These are phyloP conservation scores for Starmera caribaea DNA, from an alignment of 805 yeast species.

Conservation along the genomic window DNA sequence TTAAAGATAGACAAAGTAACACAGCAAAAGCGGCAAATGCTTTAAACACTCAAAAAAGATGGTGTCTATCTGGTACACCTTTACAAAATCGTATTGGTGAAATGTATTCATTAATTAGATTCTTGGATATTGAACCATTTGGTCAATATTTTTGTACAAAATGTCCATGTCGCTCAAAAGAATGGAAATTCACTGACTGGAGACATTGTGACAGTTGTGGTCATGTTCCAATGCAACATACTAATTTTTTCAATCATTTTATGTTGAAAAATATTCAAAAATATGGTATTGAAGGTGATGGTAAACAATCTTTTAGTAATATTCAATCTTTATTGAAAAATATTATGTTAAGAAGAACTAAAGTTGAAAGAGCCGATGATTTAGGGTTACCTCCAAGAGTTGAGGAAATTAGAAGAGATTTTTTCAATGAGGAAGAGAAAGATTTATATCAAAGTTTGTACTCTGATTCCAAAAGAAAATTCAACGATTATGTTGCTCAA, in stretches of 20 bases:
- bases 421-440: constrained; percentile 89
- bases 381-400: constrained; percentile 94
- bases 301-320: constrained; percentile 65
- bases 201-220: constrained; percentile 81
- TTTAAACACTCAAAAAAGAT: constrained; percentile 61
- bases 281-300: constrained; percentile 74
- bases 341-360: constrained; percentile 89
- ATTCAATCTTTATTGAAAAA: constrained; percentile 67
- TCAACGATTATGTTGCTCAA: constrained; percentile 87
- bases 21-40: constrained; percentile 88
- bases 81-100: constrained; percentile 95
- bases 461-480: constrained; percentile 77
- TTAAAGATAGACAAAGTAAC: constrained; percentile 88
- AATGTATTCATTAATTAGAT: constrained; percentile 84
- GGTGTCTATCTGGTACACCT: constrained; percentile 96
- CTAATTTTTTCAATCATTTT: constrained; percentile 92
- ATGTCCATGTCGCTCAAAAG: constrained; percentile 74
- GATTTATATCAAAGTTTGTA: constrained; percentile 85
- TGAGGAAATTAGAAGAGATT: constrained; percentile 79
- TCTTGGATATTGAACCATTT: constrained; percentile 76
- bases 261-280: constrained; percentile 90
- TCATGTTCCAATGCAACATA: constrained; percentile 90
- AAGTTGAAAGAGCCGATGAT: constrained; percentile 94
- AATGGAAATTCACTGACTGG: constrained; percentile 81
- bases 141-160: constrained; percentile 87